Percentiles rank a stretch among this genome's conserved stretches.
phyloP scores from a whole-genome alignment of 495 filamentous ascomycete species.

The Xylaria curta region DNA sequence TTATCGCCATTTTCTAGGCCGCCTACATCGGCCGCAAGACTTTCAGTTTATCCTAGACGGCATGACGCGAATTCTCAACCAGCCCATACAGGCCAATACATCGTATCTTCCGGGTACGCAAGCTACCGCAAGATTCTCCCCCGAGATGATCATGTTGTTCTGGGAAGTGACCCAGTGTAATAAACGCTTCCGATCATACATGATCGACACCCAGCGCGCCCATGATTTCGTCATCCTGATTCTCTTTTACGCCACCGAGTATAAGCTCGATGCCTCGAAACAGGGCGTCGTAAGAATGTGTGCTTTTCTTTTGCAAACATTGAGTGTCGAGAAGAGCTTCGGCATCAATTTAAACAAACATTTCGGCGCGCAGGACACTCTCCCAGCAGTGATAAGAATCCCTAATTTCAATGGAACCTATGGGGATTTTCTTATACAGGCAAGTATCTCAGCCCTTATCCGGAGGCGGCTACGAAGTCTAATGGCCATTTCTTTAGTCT shows the following conservation, averaged over 20 bases:
- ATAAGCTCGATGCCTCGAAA: constrained; percentile 83
- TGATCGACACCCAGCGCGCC: constrained; percentile 92
- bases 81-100: constrained; percentile 84
- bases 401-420: constrained; percentile 87
- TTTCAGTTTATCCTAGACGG: constrained; percentile 98
- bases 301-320: constrained; percentile 92
- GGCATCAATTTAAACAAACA: constrained; percentile 86
- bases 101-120: constrained; percentile 92
- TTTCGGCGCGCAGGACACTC: constrained; percentile 87
- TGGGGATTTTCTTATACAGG: constrained; percentile 92
- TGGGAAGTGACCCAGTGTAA: constrained; percentile 99
- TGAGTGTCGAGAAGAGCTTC: constrained; percentile 92
- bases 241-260: constrained; percentile 90
- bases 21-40: constrained; percentile 91
- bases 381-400: constrained; percentile 81
- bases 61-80: constrained; percentile 91
- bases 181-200: constrained; percentile 94
- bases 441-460: constrained; percentile 50
- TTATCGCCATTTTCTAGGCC: constrained; percentile 89
- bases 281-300: constrained; percentile 96
- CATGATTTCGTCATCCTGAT: constrained; percentile 93
- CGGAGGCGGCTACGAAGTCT: not conserved
- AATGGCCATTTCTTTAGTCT: constrained; percentile 61
- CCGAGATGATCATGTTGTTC: constrained; percentile 96
- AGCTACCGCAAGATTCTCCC: constrained; percentile 81